phyloP scores from a whole-genome alignment of 139 green algal species.

The Yamagishiella unicocca region DNA sequence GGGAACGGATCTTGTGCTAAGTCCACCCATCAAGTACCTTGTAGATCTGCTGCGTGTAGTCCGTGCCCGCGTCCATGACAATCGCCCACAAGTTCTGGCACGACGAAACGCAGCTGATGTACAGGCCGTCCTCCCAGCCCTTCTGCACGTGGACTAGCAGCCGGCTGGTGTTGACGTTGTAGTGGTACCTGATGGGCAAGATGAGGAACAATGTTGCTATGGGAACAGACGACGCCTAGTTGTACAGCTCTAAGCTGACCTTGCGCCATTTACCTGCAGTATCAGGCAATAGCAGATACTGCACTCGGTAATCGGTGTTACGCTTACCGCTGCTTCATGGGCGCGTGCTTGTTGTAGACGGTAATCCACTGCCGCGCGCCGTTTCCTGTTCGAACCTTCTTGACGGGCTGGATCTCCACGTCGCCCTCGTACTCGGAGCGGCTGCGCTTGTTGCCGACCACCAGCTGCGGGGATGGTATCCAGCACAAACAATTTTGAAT shows the following conservation, averaged over 20 bases:
- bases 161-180: constrained; percentile 97
- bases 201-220: no score
- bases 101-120: constrained; percentile 94
- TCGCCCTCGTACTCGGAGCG: constrained; percentile 68
- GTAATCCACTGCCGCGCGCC: constrained; percentile 99
- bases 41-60: constrained; percentile 99
- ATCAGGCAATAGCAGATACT: no score
- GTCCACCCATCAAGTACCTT: no score
- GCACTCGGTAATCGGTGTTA: no score
- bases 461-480: constrained; percentile 17
- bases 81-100: constrained; percentile 97
- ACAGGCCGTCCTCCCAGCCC: constrained; percentile 86
- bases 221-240: no score
- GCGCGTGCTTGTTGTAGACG: constrained; percentile 97
- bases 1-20: no score
- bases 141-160: constrained; percentile 89
- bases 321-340: constrained; percentile 98
- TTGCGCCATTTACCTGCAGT: no score
- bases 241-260: no score
- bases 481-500: no score
- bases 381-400: constrained; percentile 93
- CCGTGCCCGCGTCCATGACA: constrained; percentile 86
- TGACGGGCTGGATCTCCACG: constrained; percentile 82
- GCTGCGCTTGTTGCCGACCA: constrained; percentile 95
- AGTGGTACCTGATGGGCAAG: constrained; percentile 93